These are phyloP conservation scores for Lavandula angustifolia DNA, from an alignment of 257 asterid species.

Conservation along the genomic window DNA sequence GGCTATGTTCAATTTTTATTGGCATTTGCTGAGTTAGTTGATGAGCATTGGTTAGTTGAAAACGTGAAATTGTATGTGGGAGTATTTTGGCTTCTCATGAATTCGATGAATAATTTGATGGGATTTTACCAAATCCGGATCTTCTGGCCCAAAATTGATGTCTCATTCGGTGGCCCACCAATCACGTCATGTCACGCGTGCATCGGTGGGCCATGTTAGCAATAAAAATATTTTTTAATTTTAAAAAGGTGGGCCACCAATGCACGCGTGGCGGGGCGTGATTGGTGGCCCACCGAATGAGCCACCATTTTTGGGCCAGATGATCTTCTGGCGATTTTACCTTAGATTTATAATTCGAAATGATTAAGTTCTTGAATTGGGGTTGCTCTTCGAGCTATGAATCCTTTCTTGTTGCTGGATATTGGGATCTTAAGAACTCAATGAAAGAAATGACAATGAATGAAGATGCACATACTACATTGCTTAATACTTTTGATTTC, in stretches of 20 bases:
- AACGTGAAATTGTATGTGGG: not conserved
- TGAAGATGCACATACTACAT: not conserved
- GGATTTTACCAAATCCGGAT: not conserved
- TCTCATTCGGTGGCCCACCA: too few species aligned
- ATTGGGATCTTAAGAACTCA: not conserved
- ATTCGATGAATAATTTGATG: slow-evolving; percentile 1
- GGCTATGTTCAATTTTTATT: not conserved
- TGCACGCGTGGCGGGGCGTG: too few species aligned
- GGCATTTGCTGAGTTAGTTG: slow-evolving; percentile 9
- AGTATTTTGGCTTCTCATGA: not conserved
- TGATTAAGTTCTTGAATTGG: not conserved
- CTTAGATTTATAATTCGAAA: not conserved
- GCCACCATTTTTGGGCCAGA: too few species aligned
- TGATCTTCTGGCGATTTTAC: too few species aligned
- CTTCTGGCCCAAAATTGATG: too few species aligned
- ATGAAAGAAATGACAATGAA: not conserved
- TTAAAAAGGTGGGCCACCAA: too few species aligned
- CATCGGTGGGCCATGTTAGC: too few species aligned
- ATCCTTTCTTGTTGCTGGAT: not conserved
- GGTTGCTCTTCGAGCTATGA: not conserved
- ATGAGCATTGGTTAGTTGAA: not conserved
- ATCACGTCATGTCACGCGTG: too few species aligned
- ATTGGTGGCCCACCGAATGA: too few species aligned
- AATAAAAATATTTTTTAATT: too few species aligned
- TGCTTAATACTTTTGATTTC: not conserved